Base-by-base conservation (phyloP, 2,329 filamentous ascomycete genomes). In the Westerdykella aurantiaca region DNA sequence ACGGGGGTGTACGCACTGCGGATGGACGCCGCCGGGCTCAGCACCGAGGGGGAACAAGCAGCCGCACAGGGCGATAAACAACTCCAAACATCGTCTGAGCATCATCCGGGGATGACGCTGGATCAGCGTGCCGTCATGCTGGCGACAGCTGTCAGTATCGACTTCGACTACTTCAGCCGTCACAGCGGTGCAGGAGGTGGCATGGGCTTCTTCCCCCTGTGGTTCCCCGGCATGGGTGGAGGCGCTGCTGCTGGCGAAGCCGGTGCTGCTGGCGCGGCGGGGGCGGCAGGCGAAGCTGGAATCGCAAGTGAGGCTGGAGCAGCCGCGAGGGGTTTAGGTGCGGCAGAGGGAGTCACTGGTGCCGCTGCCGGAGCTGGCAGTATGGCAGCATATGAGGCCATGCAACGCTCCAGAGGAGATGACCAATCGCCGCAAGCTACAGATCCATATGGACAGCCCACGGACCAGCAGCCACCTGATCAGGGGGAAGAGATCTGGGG, bases 101-200 rank as follows among this genome's bases (percentile, higher is more conserved):
- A 60, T 2, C 49, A 55, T 10, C 67, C 68, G 1, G 78, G 77
- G 3, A 81, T 84, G 79, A 82, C 79, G 1, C 71, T 84, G 2
- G 81, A 83, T 53, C 79, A 83, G 59, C 72, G 81, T 42, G 81
- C 81, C 2, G 73, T 83, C 21, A 83, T 83, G 80, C 71, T 84
- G 7, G 80, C 81, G 9, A 82, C 80, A 0, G 81, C 81, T 6
- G 80, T 83, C 11, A 79, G 72, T 44, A 74, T 83, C 38, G 81
- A 84, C 55, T 83, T 83, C 47, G 81, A 84, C 57, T 84, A 83
- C 62, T 84, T 84, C 66, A 82, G 79, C 45, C 71, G 79, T 2
- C 78, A 82, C 49, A 80, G 76, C 42, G 61, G 68, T 14, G 59
- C 67, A 2, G 71, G 71, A 9, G 64, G 72, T 13, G 60, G 73